Percentiles rank a stretch among this genome's conserved stretches.
Conservation (phyloP, 108 stramenopile species). For the Discostella stelligeroides region DNA sequence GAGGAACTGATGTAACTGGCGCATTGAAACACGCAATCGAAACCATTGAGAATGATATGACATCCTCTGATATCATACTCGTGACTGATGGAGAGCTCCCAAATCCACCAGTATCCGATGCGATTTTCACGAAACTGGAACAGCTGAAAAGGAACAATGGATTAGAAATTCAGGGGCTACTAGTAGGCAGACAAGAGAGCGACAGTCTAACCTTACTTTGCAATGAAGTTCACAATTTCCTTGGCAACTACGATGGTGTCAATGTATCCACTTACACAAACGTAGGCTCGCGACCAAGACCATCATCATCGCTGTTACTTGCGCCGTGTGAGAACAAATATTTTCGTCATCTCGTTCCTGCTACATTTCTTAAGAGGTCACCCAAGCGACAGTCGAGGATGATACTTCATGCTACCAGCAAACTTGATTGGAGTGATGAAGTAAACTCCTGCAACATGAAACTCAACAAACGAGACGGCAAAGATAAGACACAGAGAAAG, state of each 20-base stretch:
- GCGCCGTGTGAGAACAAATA: neutral
- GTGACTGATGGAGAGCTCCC: conserved; percentile 83
- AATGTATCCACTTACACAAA: neutral
- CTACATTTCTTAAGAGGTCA: neutral
- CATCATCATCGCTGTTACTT: conserved; percentile 16
- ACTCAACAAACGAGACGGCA: conserved; percentile 12
- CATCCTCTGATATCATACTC: conserved; percentile 70
- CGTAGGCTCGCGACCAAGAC: neutral
- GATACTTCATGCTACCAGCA: neutral
- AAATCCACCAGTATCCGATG: conserved; percentile 67
- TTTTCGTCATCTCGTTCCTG: neutral
- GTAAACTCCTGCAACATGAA: neutral
- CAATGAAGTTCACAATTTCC: conserved; percentile 63
- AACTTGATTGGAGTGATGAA: conserved; percentile 5
- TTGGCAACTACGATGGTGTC: conserved; percentile 53
- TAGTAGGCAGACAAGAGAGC: conserved; percentile 71
- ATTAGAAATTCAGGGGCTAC: conserved; percentile 68
- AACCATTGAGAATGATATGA: conserved; percentile 40
- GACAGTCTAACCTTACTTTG: conserved; percentile 61
- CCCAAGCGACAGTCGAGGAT: neutral
- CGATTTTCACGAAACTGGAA: conserved; percentile 57
- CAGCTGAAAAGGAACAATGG: conserved; percentile 51
- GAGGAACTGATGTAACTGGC: conserved; percentile 80
- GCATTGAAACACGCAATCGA: conserved; percentile 59
- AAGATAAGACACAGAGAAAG: conserved; percentile 11